phyloP scores from a whole-genome alignment of 192 early-diverging fungal species.

The Linnemannia elongata region DNA sequence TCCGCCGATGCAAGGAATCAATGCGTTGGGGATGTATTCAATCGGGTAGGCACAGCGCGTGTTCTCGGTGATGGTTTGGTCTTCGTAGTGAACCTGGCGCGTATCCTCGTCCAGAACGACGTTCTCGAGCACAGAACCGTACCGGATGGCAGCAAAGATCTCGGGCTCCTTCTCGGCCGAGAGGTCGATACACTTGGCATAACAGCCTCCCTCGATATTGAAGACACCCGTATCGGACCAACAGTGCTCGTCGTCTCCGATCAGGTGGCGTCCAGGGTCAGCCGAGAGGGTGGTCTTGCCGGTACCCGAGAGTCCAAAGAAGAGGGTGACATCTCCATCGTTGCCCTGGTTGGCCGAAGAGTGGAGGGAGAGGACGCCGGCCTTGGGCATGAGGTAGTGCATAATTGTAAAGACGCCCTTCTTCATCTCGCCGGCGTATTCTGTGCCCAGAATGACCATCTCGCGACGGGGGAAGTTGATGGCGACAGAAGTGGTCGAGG shows the following conservation, averaged over 20 bases:
- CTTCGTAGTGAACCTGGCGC: constrained; percentile 84
- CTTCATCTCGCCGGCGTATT: constrained; percentile 99
- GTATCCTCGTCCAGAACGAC: constrained; percentile 85
- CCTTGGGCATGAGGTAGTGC: constrained; percentile 98
- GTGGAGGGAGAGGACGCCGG: constrained; percentile 87
- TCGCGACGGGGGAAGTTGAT: constrained; percentile 92
- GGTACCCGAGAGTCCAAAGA: constrained; percentile 97
- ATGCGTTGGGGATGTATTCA: constrained; percentile 92
- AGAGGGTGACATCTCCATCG: constrained; percentile 92
- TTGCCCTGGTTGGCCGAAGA: constrained; percentile 95
- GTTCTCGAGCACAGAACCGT: constrained; percentile 95
- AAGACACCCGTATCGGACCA: constrained; percentile 95
- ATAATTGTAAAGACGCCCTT: constrained; percentile 98
- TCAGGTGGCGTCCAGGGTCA: constrained; percentile 90
- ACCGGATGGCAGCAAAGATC: constrained; percentile 95
- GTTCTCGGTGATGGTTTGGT: constrained; percentile 89
- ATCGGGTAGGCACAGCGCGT: constrained; percentile 96
- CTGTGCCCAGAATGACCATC: constrained; percentile 97
- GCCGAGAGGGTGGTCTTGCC: constrained; percentile 98
- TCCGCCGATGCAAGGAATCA: constrained; percentile 84
- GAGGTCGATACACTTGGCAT: constrained; percentile 95
- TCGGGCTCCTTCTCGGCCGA: constrained; percentile 97
- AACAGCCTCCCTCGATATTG: constrained; percentile 99
- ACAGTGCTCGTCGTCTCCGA: constrained; percentile 99
- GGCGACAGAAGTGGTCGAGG: constrained; percentile 90